Percentiles rank a stretch among this genome's conserved stretches.
These are phyloP conservation scores for Actinomucor elegans DNA, from an alignment of 371 early-diverging fungal genomes.

Conservation along the genomic window DNA sequence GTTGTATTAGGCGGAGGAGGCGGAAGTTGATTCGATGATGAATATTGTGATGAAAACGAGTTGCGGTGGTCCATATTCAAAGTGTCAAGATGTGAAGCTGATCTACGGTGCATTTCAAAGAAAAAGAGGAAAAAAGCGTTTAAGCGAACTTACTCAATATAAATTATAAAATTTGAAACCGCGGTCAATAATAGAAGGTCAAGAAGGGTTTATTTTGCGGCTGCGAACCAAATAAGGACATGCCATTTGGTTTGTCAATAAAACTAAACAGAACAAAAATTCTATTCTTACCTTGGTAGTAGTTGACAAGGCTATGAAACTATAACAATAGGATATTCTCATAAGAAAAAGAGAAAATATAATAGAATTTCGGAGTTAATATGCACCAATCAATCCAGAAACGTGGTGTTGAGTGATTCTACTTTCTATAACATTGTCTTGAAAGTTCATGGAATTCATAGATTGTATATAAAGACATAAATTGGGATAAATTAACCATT, in stretches of 20 bases:
- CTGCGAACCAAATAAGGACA: not conserved
- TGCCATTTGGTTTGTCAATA: not conserved
- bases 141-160: slow-evolving; percentile 7
- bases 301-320: not conserved
- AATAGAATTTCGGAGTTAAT: slow-evolving; percentile 2
- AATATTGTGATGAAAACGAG: not conserved
- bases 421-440: no score
- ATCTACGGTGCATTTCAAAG: slow-evolving; percentile 15
- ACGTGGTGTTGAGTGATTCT: slow-evolving; percentile 4
- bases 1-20: slow-evolving; percentile 31
- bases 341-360: not conserved
- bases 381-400: slow-evolving; percentile 4
- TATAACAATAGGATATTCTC: not conserved
- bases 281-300: not conserved
- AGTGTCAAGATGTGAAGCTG: slow-evolving; percentile 10
- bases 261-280: not conserved
- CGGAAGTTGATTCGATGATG: slow-evolving; percentile 2
- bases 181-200: slow-evolving; percentile 1
- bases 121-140: slow-evolving; percentile 9
- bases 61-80: not conserved
- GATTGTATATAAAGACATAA: no score
- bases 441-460: no score
- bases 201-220: not conserved
- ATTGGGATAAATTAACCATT: no score
- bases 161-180: slow-evolving; percentile 1